Conservation (phyloP, 2,329 filamentous ascomycete genomes). For the Colletotrichum theobromicola region DNA sequence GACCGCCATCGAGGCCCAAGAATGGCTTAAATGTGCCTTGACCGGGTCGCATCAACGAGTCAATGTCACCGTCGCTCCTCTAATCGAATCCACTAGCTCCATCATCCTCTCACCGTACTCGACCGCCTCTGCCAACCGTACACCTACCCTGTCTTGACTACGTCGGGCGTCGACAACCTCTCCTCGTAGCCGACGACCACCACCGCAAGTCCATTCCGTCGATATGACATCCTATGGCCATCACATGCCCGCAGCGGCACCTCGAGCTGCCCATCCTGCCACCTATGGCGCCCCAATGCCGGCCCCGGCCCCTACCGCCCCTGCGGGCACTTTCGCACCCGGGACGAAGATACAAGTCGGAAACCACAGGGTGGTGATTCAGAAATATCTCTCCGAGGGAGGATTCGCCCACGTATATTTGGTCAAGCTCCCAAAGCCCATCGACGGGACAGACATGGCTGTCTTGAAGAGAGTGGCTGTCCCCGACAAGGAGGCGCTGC, state of each 20-base stretch:
- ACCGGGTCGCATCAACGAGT: slow-evolving; percentile 13
- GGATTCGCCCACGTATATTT: slow-evolving; percentile 99
- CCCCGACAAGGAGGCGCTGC: slow-evolving; percentile 91
- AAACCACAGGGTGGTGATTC: slow-evolving; percentile 88
- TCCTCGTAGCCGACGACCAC: not conserved
- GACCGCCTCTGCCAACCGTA: slow-evolving; percentile 4
- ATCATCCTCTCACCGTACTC: not conserved
- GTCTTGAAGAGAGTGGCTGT: slow-evolving; percentile 96
- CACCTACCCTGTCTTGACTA: not conserved
- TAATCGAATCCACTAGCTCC: not conserved
- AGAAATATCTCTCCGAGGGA: slow-evolving; percentile 97
- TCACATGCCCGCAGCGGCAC: slow-evolving; percentile 17
- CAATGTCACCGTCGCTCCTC: slow-evolving; percentile 5
- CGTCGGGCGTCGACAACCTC: not conserved
- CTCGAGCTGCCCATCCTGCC: slow-evolving; percentile 37
- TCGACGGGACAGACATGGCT: slow-evolving; percentile 80
- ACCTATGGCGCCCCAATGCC: slow-evolving; percentile 49
- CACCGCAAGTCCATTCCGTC: not conserved
- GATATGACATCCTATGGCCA: slow-evolving; percentile 22
- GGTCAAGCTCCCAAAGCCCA: slow-evolving; percentile 79
- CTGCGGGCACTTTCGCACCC: slow-evolving; percentile 87
- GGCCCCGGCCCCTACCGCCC: slow-evolving; percentile 47
- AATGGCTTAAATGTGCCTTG: slow-evolving; percentile 17
- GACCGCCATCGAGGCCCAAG: slow-evolving; percentile 8
- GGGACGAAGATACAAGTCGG: slow-evolving; percentile 98